Evolutionary conservation across 768 basidiomycete species (phyloP), one percentile per base, ranked within the genome.

Genomic region (Phaffia tasmanica): DNA sequence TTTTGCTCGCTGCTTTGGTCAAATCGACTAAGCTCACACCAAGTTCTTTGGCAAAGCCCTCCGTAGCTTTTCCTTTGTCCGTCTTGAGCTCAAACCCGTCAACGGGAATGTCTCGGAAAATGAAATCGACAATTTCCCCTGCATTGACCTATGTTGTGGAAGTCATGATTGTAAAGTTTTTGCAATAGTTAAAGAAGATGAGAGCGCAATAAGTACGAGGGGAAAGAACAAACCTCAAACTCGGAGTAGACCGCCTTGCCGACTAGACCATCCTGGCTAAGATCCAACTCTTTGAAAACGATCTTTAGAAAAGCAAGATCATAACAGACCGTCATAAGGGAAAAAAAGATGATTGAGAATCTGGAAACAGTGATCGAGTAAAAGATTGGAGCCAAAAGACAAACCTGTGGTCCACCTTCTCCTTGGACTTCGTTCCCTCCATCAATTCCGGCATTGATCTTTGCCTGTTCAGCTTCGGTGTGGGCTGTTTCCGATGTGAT

Each of bases 111-210:
- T 56, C 19, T 62, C 66, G 66, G 23, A 67, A 48, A 50, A 53
- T 57, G 72, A 97, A 95, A 2, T 88, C 88, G n/a, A 97, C 85
- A 21, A 81, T 81, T 75, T 99, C 91, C 0, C 94, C 93, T 75
- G 97, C 94, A 25, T 77, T 74, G 25, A 97, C 78, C 62, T 63
- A 23, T 19, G 35, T 42, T 11, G 35, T 42, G 11, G n/a, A 42
- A 11, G 35, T 42, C 4, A 42, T 5, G 35, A 11, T 42, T 42
- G 11, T 42, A 4, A 42, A 42, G 4, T 42, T 11, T 4, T 5
- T 42, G 35, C 35, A 42, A 42, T 5, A 47, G 30, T 47, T 48
- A 25, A 46, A 42, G 5, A 27, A 48, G 27, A 19, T 27, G 3
- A 59, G 7, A 14, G 29, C 18, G 27, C 58, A 59, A 21, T 8